Percentiles rank a stretch among this genome's conserved stretches.
Conservation (phyloP, 148 eudicot species). For the Camellia japonica region DNA sequence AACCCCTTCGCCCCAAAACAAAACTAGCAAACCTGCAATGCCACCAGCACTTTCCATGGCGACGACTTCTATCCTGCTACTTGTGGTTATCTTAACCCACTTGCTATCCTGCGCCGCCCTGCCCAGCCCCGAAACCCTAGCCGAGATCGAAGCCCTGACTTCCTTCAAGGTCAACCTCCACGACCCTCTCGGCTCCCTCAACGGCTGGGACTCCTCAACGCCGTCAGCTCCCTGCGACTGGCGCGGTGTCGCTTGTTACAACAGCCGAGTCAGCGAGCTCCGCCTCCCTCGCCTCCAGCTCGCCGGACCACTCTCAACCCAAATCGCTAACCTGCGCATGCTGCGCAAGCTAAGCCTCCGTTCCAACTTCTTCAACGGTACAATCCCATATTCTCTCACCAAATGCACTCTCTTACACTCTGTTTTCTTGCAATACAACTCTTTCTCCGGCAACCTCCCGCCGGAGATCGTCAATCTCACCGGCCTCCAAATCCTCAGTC, state of each 20-base stretch:
- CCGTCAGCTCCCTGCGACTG: slow-evolving; percentile 44
- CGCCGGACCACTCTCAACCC: slow-evolving; percentile 35
- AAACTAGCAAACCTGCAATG: not conserved
- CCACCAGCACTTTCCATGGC: slow-evolving; percentile 10
- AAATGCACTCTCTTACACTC: slow-evolving; percentile 32
- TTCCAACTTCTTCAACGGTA: slow-evolving; percentile 47
- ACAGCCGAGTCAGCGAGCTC: slow-evolving; percentile 31
- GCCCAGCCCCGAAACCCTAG: not conserved
- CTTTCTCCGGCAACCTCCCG: slow-evolving; percentile 37
- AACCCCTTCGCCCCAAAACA: not conserved
- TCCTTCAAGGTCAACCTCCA: slow-evolving; percentile 31
- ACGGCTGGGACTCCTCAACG: slow-evolving; percentile 29
- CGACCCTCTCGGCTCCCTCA: slow-evolving; percentile 36
- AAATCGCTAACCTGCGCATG: slow-evolving; percentile 29
- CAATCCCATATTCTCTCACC: slow-evolving; percentile 45
- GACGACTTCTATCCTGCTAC: not conserved
- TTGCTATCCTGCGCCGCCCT: slow-evolving; percentile 9
- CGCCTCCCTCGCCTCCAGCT: slow-evolving; percentile 46
- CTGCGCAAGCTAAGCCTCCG: slow-evolving; percentile 59
- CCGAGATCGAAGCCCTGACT: slow-evolving; percentile 28
- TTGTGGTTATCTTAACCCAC: not conserved
- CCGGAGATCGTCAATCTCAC: slow-evolving; percentile 32
- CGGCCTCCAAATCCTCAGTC: slow-evolving; percentile 33
- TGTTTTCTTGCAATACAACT: slow-evolving; percentile 46
- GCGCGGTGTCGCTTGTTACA: slow-evolving; percentile 39